phyloP scores from a whole-genome alignment of 495 filamentous ascomycete species.

The Podospora pseudopauciseta region DNA sequence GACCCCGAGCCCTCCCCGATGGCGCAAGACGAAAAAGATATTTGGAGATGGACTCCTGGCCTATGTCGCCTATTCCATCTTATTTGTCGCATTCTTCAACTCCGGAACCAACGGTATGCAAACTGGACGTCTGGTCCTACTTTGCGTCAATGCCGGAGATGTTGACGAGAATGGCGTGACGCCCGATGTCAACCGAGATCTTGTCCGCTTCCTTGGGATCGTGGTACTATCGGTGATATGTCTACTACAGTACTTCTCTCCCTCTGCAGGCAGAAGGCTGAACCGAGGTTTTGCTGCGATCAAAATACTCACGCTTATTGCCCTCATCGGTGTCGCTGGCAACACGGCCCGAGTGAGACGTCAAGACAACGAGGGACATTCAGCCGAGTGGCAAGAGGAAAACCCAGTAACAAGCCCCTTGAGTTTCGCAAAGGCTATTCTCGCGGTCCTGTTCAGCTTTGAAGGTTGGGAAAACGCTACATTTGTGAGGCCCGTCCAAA shows the following conservation, averaged over 20 bases:
- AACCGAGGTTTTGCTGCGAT: background rate
- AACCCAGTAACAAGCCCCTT: background rate
- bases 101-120: slow-evolving; percentile 3
- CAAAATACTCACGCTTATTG: background rate
- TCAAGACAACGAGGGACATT: background rate
- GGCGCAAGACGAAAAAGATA: background rate
- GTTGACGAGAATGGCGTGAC: background rate
- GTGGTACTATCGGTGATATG: background rate
- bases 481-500: background rate
- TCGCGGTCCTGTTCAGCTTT: background rate
- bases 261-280: background rate
- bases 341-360: background rate
- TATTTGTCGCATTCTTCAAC: background rate
- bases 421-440: background rate
- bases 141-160: background rate
- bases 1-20: background rate
- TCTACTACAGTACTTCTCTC: slow-evolving; percentile 1
- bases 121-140: background rate
- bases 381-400: background rate
- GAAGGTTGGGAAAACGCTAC: slow-evolving; percentile 8
- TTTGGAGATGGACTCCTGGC: background rate
- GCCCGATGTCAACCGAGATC: background rate
- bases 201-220: background rate
- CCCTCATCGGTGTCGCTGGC: background rate
- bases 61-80: background rate